Conservation (phyloP, 208 protist species). For the Porcisia hertigi region DNA sequence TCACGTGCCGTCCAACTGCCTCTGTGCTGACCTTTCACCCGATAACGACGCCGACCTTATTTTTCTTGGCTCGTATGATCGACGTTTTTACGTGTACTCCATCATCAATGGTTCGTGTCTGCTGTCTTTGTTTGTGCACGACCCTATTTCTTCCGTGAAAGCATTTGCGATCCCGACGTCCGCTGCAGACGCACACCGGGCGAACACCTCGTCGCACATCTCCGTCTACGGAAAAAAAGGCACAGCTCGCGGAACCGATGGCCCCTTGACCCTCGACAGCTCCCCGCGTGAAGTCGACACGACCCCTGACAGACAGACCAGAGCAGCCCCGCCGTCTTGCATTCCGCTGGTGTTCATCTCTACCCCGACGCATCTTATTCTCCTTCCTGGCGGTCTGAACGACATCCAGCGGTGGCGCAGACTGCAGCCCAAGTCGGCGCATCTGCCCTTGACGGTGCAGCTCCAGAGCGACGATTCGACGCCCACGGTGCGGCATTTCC, state of each 20-base stretch:
- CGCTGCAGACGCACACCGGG: not conserved
- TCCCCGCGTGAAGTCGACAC: not conserved
- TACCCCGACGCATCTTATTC: constrained; percentile 29
- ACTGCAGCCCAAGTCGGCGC: constrained; percentile 28
- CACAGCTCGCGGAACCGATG: not conserved
- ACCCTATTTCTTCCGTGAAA: constrained; percentile 73
- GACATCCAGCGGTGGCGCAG: constrained; percentile 31
- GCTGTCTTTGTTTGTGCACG: constrained; percentile 72
- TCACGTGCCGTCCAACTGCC: constrained; percentile 79
- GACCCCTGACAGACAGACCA: not conserved
- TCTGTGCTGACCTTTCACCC: constrained; percentile 60
- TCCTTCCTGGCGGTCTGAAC: constrained; percentile 17
- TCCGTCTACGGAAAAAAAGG: constrained; percentile 10
- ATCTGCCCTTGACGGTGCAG: constrained; percentile 32
- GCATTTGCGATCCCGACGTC: constrained; percentile 51
- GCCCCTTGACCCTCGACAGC: not conserved
- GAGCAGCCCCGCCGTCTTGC: not conserved
- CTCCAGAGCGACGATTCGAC: constrained; percentile 11
- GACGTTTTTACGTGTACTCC: constrained; percentile 82
- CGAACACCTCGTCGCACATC: constrained; percentile 19
- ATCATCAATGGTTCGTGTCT: constrained; percentile 53
- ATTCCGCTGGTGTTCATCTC: constrained; percentile 26
- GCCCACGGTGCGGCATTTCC: not conserved
- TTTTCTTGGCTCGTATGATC: constrained; percentile 80
- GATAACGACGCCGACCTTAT: constrained; percentile 42